Evolutionary conservation across 2,329 filamentous ascomycete species (phyloP).

Genomic region (Aureobasidium sp.): DNA sequence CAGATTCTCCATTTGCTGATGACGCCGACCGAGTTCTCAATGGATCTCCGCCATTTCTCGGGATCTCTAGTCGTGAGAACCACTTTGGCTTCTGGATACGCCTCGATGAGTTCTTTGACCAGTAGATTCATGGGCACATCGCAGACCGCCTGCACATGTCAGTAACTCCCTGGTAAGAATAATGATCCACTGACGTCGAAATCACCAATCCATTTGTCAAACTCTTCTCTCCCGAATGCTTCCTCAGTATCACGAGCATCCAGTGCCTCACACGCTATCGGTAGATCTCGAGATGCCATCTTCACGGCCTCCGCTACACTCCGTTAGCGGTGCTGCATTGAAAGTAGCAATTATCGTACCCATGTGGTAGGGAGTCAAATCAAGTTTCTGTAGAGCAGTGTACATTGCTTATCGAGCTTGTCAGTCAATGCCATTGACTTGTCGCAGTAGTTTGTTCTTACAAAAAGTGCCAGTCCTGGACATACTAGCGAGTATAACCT

Average conservation of each 20-base stretch:
- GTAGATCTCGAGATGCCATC: conserved; percentile 17
- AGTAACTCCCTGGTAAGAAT: background rate
- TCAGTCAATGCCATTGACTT: background rate
- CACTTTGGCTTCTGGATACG: conserved; percentile 21
- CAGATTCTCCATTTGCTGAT: background rate
- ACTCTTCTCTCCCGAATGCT: conserved; percentile 19
- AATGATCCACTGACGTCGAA: conserved; percentile 12
- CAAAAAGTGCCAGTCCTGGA: conserved; percentile 23
- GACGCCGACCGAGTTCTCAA: background rate
- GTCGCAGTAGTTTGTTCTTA: background rate
- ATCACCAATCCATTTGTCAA: conserved; percentile 18
- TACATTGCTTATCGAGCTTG: background rate
- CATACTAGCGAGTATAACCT: conserved; percentile 22
- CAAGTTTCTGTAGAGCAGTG: background rate
- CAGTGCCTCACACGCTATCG: conserved; percentile 20
- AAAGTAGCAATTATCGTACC: background rate
- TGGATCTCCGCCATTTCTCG: conserved; percentile 18
- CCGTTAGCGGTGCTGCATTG: background rate
- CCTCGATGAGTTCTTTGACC: conserved; percentile 17
- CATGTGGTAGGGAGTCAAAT: conserved; percentile 21
- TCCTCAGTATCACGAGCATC: conserved; percentile 17
- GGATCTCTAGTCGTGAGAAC: conserved; percentile 20
- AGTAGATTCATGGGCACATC: conserved; percentile 18
- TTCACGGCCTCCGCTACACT: conserved; percentile 16
- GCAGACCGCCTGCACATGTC: conserved; percentile 15